Percentiles rank a stretch among this genome's conserved stretches.
phyloP scores from a whole-genome alignment of 345 rosid genomes.

The Rubroshorea leprosula region DNA sequence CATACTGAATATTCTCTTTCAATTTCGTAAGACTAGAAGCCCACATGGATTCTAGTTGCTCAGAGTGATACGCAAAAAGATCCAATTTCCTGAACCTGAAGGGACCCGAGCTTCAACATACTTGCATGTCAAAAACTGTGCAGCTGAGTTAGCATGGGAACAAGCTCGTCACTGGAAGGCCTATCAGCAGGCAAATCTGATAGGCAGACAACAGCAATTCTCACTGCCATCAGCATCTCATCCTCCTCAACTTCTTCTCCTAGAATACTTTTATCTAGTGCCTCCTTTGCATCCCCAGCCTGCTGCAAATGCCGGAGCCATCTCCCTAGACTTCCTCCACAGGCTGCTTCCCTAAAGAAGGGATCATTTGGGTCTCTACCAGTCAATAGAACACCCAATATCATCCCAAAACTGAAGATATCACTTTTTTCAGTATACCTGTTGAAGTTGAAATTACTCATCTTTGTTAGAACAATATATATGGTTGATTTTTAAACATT shows the following conservation, averaged over 20 bases:
- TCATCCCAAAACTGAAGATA: constrained; percentile 90
- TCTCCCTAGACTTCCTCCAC: constrained; percentile 58
- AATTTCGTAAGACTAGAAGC: no score
- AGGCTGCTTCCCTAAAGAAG: constrained; percentile 54
- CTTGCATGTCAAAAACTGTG: constrained; percentile 72
- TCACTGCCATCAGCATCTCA: constrained; percentile 92
- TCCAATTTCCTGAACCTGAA: constrained; percentile 20
- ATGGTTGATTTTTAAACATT: not conserved
- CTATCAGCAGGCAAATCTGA: constrained; percentile 86
- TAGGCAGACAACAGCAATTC: constrained; percentile 81
- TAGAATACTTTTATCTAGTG: constrained; percentile 71
- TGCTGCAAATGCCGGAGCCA: constrained; percentile 91
- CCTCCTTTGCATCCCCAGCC: constrained; percentile 78
- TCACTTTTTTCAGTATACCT: constrained; percentile 90
- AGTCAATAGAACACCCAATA: constrained; percentile 74
- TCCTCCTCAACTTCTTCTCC: constrained; percentile 98
- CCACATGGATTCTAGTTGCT: no score
- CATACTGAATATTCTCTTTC: constrained; percentile 9
- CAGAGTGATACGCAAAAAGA: no score
- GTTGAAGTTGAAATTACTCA: constrained; percentile 9
- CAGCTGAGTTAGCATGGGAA: constrained; percentile 84
- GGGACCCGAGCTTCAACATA: constrained; percentile 6
- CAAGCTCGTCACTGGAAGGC: constrained; percentile 94
- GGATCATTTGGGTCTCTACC: constrained; percentile 72
- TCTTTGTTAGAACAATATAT: no score